Evolutionary conservation across 208 protist genomes (phyloP), one percentile per base, ranked within the genome.

Genomic region (Porcisia hertigi): DNA sequence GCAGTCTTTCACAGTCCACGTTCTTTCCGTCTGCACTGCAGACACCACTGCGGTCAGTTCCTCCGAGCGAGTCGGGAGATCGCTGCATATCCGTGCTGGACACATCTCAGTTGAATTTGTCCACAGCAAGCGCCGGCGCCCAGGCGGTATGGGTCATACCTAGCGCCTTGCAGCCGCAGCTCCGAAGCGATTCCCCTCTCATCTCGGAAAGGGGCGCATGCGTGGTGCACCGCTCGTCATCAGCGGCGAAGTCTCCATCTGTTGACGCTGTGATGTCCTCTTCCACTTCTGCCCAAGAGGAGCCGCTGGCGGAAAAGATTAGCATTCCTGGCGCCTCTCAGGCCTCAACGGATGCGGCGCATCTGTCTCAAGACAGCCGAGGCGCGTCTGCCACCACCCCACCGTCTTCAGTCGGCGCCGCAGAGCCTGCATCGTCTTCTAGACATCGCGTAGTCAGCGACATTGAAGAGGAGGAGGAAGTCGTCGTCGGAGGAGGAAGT

Each of bases 21-120:
- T 3, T 41, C 41, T 52, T 14, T 14, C 18, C 41, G 2, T 41
- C 58, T 25, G 52, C 43, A 23, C 54, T 43, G 52, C 20, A 52
- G 63, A 39, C 63, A 36, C 71, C 76, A n/a, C 76, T 23, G n/a
- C 45, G 69, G 41, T 39, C 60, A 0, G 63, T 49, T 39, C 55
- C 47, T 53, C 62, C n/a, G 47, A 16, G 43, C 14, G 66, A 57
- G 3, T 25, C 7, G 30, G 54, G 7, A 30, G 47, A 57, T 12
- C 8, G 47, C 47, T 3, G 30, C 47, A n/a, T 57, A 30, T 41
- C 47, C 16, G 30, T 20, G 3, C 23, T 36, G 47, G n/a, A 53
- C 0, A 41, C 11, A 43, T 57, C 47, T 36, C 66, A 43, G 47
- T 34, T 9, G 14, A 43, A 39, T 12, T 57, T 11, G 3, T 49